Percentiles rank a stretch among this genome's conserved stretches.
Evolutionary conservation across 2,329 filamentous ascomycete species (phyloP).

Genomic region (Aspergillus tanneri): DNA sequence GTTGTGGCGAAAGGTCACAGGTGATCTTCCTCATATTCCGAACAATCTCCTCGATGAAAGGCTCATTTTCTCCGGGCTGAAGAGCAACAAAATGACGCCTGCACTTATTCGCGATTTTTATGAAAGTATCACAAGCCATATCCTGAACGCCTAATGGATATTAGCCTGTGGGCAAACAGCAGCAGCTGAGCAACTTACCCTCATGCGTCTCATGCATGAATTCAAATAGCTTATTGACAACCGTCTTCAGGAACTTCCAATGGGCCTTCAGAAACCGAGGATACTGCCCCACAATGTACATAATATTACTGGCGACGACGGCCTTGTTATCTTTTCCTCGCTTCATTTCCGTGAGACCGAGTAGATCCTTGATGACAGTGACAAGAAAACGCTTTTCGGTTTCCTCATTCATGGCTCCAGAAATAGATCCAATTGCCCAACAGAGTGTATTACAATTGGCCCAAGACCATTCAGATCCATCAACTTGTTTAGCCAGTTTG

Average conservation of each 20-base stretch:
- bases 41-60: conserved; percentile 98
- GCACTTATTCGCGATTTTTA: conserved; percentile 99
- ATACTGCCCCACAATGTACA: conserved; percentile 99
- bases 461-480: conserved; percentile 97
- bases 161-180: conserved; percentile 16
- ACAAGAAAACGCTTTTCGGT: conserved; percentile 98
- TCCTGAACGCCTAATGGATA: conserved; percentile 77
- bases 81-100: conserved; percentile 95
- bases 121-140: conserved; percentile 99
- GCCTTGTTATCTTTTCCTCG: conserved; percentile 99
- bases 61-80: conserved; percentile 89
- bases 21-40: conserved; percentile 95
- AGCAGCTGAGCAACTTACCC: conserved; percentile 54
- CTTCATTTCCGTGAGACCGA: conserved; percentile 98
- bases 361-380: conserved; percentile 96
- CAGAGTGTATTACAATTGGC: conserved; percentile 99
- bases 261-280: conserved; percentile 97
- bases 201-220: conserved; percentile 99
- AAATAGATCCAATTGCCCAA: conserved; percentile 99
- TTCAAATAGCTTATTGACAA: conserved; percentile 98
- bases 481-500: conserved; percentile 91
- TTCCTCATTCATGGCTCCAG: conserved; percentile 98
- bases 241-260: conserved; percentile 99
- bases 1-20: conserved; percentile 88
- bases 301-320: conserved; percentile 98